Percentiles rank a stretch among this genome's conserved stretches.
Conservation (phyloP, 176 grass and related monocot species). For the Melocanna baccifera region DNA sequence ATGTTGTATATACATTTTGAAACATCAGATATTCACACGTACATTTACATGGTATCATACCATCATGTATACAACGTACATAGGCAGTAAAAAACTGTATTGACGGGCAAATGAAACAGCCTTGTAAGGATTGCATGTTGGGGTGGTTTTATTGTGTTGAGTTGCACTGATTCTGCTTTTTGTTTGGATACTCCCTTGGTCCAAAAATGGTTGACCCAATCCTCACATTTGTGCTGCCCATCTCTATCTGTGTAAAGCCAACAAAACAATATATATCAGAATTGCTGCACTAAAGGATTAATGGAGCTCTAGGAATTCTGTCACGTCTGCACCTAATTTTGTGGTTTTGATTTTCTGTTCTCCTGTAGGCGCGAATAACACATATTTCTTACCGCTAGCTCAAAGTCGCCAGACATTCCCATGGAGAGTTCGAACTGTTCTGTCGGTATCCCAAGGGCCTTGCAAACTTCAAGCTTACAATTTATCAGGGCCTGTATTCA, state of each 20-base stretch:
- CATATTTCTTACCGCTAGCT: conserved; percentile 65
- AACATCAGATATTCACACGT: neutral
- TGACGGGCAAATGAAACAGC: neutral
- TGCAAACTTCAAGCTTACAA: conserved; percentile 60
- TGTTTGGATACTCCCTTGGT: conserved; percentile 74
- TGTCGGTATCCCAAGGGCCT: conserved; percentile 54
- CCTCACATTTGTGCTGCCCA: conserved; percentile 72
- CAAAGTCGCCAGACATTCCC: conserved; percentile 91
- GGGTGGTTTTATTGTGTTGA: neutral
- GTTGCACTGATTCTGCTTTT: conserved; percentile 24
- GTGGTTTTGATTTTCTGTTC: neutral
- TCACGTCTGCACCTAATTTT: neutral
- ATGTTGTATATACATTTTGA: neutral
- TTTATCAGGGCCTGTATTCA: conserved; percentile 49
- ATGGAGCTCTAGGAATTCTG: neutral
- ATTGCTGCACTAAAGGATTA: neutral
- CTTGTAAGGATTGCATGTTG: neutral
- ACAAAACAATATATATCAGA: neutral
- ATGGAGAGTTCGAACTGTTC: conserved; percentile 82
- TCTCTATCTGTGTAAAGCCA: conserved; percentile 49
- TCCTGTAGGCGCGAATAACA: neutral
- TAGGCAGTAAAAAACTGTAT: neutral
- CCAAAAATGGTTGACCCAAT: conserved; percentile 81
- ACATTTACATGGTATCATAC: neutral
- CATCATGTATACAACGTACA: neutral